Base-by-base conservation (phyloP, 176 grass and related monocot species). In the Aegilops speltoides region DNA sequence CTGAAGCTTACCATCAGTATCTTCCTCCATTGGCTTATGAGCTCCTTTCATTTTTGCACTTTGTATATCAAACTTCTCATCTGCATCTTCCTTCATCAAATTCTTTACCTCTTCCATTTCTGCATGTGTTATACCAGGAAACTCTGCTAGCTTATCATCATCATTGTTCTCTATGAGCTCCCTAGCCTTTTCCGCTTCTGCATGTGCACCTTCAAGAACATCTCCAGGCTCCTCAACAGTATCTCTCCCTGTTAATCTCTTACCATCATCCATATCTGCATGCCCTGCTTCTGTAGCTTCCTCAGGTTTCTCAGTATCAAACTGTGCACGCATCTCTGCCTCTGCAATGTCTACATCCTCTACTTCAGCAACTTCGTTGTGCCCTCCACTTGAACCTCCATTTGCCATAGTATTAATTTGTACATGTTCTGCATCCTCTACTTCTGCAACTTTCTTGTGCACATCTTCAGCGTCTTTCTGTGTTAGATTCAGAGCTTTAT, bases 381-480 rank as follows among this genome's bases (percentile, higher is more conserved):
- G 81, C 64, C 78, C 65, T 52, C 61, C 36, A 6, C 59, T 36
- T 59, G 62, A 20, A 68, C 33, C 61, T 59, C 48, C 72, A 25
- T 83, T 67, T 77, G 33, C 60, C 13, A 26, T 43, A 57, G 46
- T 45, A 68, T 50, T 59, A 88, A n/a, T 37, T 54, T 81, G 69
- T 12, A 75, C 85, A 22, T 54, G 69, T 52, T 69, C 64, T 76
- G 46, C 63, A 68, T 59, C 48, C 20, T 88, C 50, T 71, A 66
- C 73, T 79, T 69, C 76, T 71, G 38, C 52, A 83, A 79, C 73
- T 83, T 88, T 73, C 63, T 36, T 70, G 36, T 65, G 24, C 10
- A 88, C 69, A 45, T 83, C 86, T 33, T 77, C 46, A 26, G 48
- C 7, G 37, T 83, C 48, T 83, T 88, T 64, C 26, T 50, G 61